phyloP scores from a whole-genome alignment of 805 yeast species.

The Torulaspora delbrueckii region DNA sequence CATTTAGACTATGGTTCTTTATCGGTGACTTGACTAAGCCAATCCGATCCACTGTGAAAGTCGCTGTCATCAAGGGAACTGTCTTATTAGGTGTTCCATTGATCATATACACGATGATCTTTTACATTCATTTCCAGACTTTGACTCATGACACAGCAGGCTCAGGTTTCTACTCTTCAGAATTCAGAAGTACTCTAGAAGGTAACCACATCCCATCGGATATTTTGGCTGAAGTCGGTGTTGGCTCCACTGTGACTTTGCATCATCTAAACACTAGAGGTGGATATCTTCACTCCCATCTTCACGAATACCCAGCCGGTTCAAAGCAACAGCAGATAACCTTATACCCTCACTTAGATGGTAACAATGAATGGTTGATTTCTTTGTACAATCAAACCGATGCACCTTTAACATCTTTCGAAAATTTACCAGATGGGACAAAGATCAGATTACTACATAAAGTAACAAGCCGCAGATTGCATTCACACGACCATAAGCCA shows the following conservation, averaged over 20 bases:
- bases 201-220: conserved; percentile 57
- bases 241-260: conserved; percentile 59
- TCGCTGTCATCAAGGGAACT: conserved; percentile 48
- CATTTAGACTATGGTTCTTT: conserved; percentile 62
- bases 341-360: conserved; percentile 71
- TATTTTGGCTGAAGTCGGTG: conserved; percentile 64
- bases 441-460: conserved; percentile 64
- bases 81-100: conserved; percentile 56
- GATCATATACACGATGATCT: conserved; percentile 51
- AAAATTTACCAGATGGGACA: conserved; percentile 60
- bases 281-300: conserved; percentile 81
- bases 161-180: conserved; percentile 63
- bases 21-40: conserved; percentile 63
- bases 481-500: conserved; percentile 78
- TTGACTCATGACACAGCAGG: conserved; percentile 65
- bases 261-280: conserved; percentile 70
- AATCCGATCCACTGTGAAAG: conserved; percentile 41
- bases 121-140: conserved; percentile 57
- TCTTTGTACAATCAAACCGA: conserved; percentile 59
- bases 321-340: conserved; percentile 83
- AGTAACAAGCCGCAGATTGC: conserved; percentile 59
- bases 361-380: conserved; percentile 66
- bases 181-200: conserved; percentile 58
- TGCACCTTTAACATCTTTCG: conserved; percentile 52
- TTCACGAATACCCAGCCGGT: conserved; percentile 65